Percentiles rank a stretch among this genome's conserved stretches.
These are phyloP conservation scores for Halteria grandinella DNA, from an alignment of 73 alveolate genomes.

Conservation along the genomic window DNA sequence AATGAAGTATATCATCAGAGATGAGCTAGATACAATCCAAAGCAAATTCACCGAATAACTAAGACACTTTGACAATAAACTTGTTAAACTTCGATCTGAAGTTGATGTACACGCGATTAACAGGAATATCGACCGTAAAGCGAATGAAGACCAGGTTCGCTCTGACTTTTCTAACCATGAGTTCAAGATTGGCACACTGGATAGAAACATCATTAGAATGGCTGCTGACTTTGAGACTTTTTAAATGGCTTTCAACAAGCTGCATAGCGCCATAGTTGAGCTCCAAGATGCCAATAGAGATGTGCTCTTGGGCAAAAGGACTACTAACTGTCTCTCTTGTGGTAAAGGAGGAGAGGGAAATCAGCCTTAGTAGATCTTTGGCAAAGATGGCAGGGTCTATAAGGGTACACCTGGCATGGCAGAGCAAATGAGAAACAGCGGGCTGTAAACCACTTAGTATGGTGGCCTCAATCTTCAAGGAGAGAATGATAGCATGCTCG, in stretches of 20 bases:
- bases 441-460: too few species aligned
- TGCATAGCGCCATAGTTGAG: slow-evolving; percentile 36
- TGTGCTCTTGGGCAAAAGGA: slow-evolving; percentile 53
- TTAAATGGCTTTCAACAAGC: slow-evolving; percentile 28
- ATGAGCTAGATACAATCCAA: background rate
- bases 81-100: slow-evolving; percentile 68
- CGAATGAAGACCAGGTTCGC: slow-evolving; percentile 54
- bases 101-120: slow-evolving; percentile 53
- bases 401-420: too few species aligned
- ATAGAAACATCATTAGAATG: slow-evolving; percentile 29
- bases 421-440: too few species aligned
- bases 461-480: too few species aligned
- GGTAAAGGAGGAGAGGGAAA: slow-evolving; percentile 56
- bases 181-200: slow-evolving; percentile 36
- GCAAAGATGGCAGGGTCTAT: slow-evolving; percentile 51
- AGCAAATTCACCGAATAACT: background rate
- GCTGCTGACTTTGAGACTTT: slow-evolving; percentile 65
- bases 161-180: slow-evolving; percentile 30
- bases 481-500: too few species aligned
- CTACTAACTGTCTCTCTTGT: slow-evolving; percentile 42
- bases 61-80: slow-evolving; percentile 43
- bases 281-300: slow-evolving; percentile 52
- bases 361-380: slow-evolving; percentile 19
- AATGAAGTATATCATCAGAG: background rate
- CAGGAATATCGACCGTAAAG: slow-evolving; percentile 29